Conservation (phyloP, 2,329 filamentous ascomycete species). For the Immersiporthe knoxdaviesiana region DNA sequence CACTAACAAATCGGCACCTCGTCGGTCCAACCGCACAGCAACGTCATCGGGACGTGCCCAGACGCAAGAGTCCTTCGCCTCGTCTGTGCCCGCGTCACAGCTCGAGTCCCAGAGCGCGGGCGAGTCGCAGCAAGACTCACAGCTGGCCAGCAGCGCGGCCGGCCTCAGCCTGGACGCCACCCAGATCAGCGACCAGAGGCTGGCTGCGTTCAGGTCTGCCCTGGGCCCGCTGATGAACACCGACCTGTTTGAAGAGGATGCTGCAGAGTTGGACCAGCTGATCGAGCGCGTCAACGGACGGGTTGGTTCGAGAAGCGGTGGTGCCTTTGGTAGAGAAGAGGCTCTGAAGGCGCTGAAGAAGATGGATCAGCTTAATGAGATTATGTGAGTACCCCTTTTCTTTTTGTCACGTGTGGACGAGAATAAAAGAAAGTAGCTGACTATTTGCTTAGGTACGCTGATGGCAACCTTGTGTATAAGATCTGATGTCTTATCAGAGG, state of each 20-base stretch:
- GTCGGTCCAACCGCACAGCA: conserved; percentile 45
- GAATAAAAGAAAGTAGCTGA: conserved; percentile 25
- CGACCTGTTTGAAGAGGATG: conserved; percentile 84
- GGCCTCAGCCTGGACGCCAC: conserved; percentile 45
- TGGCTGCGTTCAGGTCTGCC: conserved; percentile 76
- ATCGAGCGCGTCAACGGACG: conserved; percentile 78
- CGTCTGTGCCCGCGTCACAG: conserved; percentile 78
- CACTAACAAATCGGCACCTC: conserved; percentile 47
- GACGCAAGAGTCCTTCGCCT: conserved; percentile 73
- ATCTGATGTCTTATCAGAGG: conserved; percentile 49
- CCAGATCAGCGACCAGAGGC: conserved; percentile 63
- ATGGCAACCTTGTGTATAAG: conserved; percentile 71
- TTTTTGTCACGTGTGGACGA: neutral
- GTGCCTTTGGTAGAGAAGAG: conserved; percentile 71
- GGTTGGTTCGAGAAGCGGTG: conserved; percentile 56
- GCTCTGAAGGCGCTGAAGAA: conserved; percentile 75
- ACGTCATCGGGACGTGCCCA: conserved; percentile 47
- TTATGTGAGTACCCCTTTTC: conserved; percentile 72
- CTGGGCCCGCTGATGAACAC: conserved; percentile 84
- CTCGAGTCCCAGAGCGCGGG: conserved; percentile 52
- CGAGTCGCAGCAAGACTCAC: conserved; percentile 49
- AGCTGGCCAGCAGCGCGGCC: conserved; percentile 48
- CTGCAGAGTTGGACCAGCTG: conserved; percentile 74
- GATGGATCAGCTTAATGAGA: conserved; percentile 82
- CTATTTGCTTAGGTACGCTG: conserved; percentile 51